Conservation (phyloP, 352 stramenopile genomes). For the Globisporangium emineosum region DNA sequence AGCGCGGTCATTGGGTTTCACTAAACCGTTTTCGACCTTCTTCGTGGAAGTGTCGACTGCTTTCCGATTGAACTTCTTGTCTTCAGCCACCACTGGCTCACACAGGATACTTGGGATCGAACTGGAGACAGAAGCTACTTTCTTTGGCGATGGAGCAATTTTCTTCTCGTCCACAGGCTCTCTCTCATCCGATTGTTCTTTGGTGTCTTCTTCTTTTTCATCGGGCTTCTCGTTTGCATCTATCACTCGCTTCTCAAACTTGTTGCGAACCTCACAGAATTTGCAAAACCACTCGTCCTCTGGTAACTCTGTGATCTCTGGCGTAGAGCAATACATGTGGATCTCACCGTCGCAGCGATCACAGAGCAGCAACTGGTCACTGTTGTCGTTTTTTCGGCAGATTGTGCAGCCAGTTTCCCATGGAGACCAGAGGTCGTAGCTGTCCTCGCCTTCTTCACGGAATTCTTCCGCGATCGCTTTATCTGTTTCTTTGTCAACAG, state of each 20-base stretch:
- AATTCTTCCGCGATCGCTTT: slow-evolving; percentile 54
- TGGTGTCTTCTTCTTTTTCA: not conserved
- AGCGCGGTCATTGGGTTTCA: slow-evolving; percentile 31
- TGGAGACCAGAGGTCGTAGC: slow-evolving; percentile 70
- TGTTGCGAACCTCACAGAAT: slow-evolving; percentile 59
- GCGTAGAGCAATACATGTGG: slow-evolving; percentile 82
- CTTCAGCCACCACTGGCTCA: slow-evolving; percentile 31
- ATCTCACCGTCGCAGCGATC: slow-evolving; percentile 87
- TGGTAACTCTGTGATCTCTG: slow-evolving; percentile 63
- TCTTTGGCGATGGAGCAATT: not conserved
- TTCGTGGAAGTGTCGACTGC: slow-evolving; percentile 19
- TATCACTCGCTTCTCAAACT: slow-evolving; percentile 33
- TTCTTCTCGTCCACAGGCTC: slow-evolving; percentile 11
- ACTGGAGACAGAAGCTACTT: slow-evolving; percentile 3
- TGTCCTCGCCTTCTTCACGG: slow-evolving; percentile 50
- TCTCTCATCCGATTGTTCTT: slow-evolving; percentile 11
- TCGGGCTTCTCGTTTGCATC: slow-evolving; percentile 18
- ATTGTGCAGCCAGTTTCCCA: slow-evolving; percentile 80
- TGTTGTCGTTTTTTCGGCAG: slow-evolving; percentile 71
- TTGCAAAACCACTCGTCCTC: slow-evolving; percentile 82
- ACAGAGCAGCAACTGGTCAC: slow-evolving; percentile 77
- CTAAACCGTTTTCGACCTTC: slow-evolving; percentile 9
- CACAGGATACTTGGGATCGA: slow-evolving; percentile 55
- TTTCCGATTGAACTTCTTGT: slow-evolving; percentile 78
- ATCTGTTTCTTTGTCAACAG: slow-evolving; percentile 44